Percentiles rank a stretch among this genome's conserved stretches.
Conservation (phyloP, 164 flowering plant species). For the Sextonia rubra region DNA sequence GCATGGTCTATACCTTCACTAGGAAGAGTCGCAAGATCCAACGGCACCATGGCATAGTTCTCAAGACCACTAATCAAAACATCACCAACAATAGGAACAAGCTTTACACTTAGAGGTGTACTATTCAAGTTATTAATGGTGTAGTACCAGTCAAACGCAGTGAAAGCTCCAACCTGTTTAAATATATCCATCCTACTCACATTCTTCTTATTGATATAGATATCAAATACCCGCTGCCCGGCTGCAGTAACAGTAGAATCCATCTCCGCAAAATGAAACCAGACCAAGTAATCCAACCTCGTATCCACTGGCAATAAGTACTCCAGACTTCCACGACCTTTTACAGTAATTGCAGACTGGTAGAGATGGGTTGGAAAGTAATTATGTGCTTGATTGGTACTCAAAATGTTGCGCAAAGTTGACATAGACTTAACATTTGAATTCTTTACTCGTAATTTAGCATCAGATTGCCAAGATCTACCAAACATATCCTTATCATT, state of each 20-base stretch:
- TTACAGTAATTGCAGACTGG: constrained; percentile 50
- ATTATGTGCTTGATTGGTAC: constrained; percentile 52
- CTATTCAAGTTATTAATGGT: constrained; percentile 70
- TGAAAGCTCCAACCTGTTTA: constrained; percentile 62
- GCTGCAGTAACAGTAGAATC: constrained; percentile 51
- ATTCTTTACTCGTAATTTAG: constrained; percentile 20
- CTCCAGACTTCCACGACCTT: constrained; percentile 37
- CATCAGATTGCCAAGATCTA: constrained; percentile 83
- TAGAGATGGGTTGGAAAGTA: constrained; percentile 82
- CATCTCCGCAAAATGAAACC: constrained; percentile 97
- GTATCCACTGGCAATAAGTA: constrained; percentile 74
- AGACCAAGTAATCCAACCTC: constrained; percentile 79
- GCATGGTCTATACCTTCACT: constrained; percentile 63
- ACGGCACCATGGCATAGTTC: constrained; percentile 88
- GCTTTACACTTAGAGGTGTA: constrained; percentile 53
- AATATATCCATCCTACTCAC: constrained; percentile 71
- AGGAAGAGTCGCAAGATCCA: constrained; percentile 65
- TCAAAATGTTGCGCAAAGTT: constrained; percentile 30
- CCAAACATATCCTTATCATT: constrained; percentile 75
- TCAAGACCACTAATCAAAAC: constrained; percentile 79
- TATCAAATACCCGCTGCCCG: constrained; percentile 82
- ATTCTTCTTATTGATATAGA: constrained; percentile 59
- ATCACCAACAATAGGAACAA: constrained; percentile 62
- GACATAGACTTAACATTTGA: constrained; percentile 22
- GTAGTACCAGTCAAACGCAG: constrained; percentile 63